These are phyloP conservation scores for Diaporthe helianthi DNA, from an alignment of 2,329 filamentous ascomycete species.

Conservation along the genomic window DNA sequence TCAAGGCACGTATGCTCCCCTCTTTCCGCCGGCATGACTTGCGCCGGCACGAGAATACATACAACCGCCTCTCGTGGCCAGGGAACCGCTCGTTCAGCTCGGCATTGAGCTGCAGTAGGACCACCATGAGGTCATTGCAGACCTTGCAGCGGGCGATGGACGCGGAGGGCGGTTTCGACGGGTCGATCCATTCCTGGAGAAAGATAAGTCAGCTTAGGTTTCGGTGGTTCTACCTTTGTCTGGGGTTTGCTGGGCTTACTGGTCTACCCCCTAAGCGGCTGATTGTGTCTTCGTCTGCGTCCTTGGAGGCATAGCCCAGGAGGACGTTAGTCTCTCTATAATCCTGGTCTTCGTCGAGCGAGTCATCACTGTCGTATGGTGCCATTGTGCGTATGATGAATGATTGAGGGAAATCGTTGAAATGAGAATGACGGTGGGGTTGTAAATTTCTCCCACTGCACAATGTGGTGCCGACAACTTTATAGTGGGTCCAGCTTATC, in stretches of 20 bases:
- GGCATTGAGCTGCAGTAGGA: constrained; percentile 89
- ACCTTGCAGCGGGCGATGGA: constrained; percentile 83
- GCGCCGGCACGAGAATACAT: constrained; percentile 81
- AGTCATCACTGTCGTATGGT: constrained; percentile 87
- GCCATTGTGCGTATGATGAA: constrained; percentile 65
- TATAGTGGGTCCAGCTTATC: constrained; percentile 33
- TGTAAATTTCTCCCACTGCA: constrained; percentile 31
- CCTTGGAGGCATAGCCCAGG: constrained; percentile 85
- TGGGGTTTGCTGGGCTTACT: constrained; percentile 56
- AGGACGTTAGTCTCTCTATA: constrained; percentile 87
- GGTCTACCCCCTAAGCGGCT: constrained; percentile 88
- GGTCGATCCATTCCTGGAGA: constrained; percentile 80
- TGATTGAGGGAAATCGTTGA: constrained; percentile 33
- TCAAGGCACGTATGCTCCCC: constrained; percentile 79
- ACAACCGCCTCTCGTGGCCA: constrained; percentile 85
- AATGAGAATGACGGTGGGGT: constrained; percentile 22
- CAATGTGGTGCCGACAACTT: no score
- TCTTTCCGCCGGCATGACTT: constrained; percentile 82
- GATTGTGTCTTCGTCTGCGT: constrained; percentile 80
- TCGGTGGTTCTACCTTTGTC: neutral
- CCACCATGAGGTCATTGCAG: constrained; percentile 82
- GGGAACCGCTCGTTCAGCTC: constrained; percentile 88
- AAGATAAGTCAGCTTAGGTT: constrained; percentile 34
- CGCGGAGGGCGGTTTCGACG: constrained; percentile 73
- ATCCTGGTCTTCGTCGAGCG: constrained; percentile 70